phyloP scores from a whole-genome alignment of 495 filamentous ascomycete genomes.

The Cryomyces antarcticus region DNA sequence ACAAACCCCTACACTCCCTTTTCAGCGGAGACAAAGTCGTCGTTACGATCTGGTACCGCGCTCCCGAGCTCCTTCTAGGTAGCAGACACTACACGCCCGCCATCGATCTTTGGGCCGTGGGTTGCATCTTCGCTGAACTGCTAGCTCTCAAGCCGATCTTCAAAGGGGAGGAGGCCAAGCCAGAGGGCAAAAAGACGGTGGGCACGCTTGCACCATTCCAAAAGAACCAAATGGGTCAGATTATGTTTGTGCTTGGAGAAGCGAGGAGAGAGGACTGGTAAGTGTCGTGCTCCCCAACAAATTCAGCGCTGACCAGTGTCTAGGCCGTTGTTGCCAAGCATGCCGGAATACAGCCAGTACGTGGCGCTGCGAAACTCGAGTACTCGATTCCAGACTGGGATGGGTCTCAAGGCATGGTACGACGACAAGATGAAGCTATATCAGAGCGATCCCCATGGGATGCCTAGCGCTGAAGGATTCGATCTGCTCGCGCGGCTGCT shows the following conservation, averaged over 20 bases:
- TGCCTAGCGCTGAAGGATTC: conserved; percentile 35
- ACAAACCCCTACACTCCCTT: conserved; percentile 77
- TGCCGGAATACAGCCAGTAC: conserved; percentile 66
- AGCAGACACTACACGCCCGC: conserved; percentile 88
- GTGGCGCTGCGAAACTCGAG: conserved; percentile 27
- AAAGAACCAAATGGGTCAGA: conserved; percentile 96
- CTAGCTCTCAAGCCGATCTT: conserved; percentile 85
- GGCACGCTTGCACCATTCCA: conserved; percentile 45
- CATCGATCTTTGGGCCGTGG: conserved; percentile 92
- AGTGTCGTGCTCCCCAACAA: not conserved
- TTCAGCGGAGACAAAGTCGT: conserved; percentile 96
- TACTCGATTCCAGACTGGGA: not conserved
- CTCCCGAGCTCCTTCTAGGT: conserved; percentile 81
- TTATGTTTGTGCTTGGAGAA: conserved; percentile 83
- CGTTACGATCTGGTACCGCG: conserved; percentile 98
- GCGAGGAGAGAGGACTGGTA: conserved; percentile 79
- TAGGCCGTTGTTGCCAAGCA: conserved; percentile 40
- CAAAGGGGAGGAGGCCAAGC: conserved; percentile 97
- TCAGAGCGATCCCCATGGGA: not conserved
- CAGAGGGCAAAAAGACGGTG: conserved; percentile 92
- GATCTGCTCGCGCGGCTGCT: conserved; percentile 62
- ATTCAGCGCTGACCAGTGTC: not conserved
- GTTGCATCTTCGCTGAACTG: conserved; percentile 93
- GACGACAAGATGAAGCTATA: conserved; percentile 36
- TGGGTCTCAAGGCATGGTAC: conserved; percentile 44